Percentiles rank a stretch among this genome's conserved stretches.
Conservation (phyloP, 2,329 filamentous ascomycete genomes). For the Stylonectria norvegica region DNA sequence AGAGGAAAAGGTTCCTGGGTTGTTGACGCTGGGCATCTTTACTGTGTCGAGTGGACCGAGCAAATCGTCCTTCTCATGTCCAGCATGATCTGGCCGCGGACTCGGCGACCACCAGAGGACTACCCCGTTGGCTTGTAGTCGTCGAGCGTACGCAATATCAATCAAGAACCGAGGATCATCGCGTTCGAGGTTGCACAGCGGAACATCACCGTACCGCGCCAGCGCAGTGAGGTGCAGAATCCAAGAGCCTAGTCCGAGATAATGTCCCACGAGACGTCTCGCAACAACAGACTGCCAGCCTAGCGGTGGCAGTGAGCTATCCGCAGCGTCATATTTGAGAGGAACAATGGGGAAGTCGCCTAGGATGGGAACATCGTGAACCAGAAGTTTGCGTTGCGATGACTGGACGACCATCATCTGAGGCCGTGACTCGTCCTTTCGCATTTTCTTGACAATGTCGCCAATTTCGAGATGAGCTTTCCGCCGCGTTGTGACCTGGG, state of each 20-base stretch:
- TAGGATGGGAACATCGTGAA: constrained; percentile 80
- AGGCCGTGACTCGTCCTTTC: constrained; percentile 76
- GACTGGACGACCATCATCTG: constrained; percentile 88
- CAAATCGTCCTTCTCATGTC: constrained; percentile 91
- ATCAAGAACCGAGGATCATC: constrained; percentile 95
- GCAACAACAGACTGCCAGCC: constrained; percentile 92
- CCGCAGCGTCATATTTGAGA: constrained; percentile 75
- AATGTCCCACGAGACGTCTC: constrained; percentile 81
- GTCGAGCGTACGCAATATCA: constrained; percentile 88
- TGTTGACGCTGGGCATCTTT: constrained; percentile 90
- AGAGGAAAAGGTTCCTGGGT: constrained; percentile 87
- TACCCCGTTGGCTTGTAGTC: constrained; percentile 85
- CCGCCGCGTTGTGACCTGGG: constrained; percentile 81
- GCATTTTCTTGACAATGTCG: constrained; percentile 86
- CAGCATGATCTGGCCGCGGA: constrained; percentile 87
- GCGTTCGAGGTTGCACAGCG: constrained; percentile 89
- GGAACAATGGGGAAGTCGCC: constrained; percentile 81
- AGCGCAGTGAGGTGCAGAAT: constrained; percentile 82
- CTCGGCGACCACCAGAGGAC: constrained; percentile 95
- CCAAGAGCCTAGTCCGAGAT: constrained; percentile 91
- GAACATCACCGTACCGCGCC: constrained; percentile 88
- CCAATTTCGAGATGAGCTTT: constrained; percentile 86
- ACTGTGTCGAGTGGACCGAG: constrained; percentile 78
- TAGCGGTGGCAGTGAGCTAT: constrained; percentile 83
- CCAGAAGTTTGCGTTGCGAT: constrained; percentile 72